Conservation (phyloP, 1,284 basidiomycete species). For the Cystobasidium pallidum region DNA sequence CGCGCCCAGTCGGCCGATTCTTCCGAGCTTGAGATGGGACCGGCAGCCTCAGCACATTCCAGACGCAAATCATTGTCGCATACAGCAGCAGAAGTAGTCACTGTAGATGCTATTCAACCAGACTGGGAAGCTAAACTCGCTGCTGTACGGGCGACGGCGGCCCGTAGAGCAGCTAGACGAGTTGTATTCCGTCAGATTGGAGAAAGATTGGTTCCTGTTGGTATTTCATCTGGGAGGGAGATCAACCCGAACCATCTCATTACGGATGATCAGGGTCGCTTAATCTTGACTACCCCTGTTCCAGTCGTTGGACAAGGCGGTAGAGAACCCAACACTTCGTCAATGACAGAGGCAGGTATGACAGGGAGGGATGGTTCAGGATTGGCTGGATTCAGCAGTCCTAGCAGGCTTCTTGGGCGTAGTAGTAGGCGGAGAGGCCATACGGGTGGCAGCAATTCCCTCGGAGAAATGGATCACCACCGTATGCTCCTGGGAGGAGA, state of each 20-base stretch:
- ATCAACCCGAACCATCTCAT: conserved; percentile 66
- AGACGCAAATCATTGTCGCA: conserved; percentile 42
- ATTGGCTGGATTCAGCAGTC: conserved; percentile 38
- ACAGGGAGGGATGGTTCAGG: conserved; percentile 20
- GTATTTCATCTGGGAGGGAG: conserved; percentile 71
- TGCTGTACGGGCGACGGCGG: conserved; percentile 81
- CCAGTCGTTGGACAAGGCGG: conserved; percentile 64
- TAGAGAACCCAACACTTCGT: conserved; percentile 54
- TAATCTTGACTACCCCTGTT: conserved; percentile 55
- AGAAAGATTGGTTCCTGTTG: conserved; percentile 93
- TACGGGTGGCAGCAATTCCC: conserved; percentile 6
- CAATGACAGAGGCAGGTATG: conserved; percentile 14
- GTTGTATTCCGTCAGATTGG: conserved; percentile 99
- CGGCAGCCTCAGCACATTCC: conserved; percentile 37
- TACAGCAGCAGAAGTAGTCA: conserved; percentile 74
- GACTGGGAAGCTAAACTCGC: conserved; percentile 94
- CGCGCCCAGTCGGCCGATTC: conserved; percentile 68
- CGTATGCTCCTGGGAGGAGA: conserved; percentile 47
- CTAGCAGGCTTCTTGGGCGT: conserved; percentile 39
- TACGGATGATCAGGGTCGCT: conserved; percentile 56
- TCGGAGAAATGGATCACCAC: conserved; percentile 45
- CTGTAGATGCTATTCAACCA: conserved; percentile 78
- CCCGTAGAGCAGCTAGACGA: conserved; percentile 85
- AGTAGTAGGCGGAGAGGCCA: conserved; percentile 18
- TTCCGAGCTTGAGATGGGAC: conserved; percentile 31